phyloP scores from a whole-genome alignment of 2,329 filamentous ascomycete genomes.

The Ampelomyces quisqualis region DNA sequence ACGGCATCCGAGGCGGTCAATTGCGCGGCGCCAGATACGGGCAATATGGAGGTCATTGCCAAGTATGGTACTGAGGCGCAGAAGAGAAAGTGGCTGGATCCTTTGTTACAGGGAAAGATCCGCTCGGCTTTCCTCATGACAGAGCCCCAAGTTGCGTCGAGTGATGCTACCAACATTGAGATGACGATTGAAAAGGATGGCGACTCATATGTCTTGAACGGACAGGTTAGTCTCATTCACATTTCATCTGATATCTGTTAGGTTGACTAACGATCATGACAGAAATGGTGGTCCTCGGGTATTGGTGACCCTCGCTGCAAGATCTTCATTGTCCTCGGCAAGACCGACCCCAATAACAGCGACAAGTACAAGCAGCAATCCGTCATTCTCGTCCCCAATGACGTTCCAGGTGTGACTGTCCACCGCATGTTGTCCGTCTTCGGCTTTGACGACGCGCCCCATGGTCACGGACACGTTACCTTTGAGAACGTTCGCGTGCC shows the following conservation, averaged over 20 bases:
- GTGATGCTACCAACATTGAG: conserved; percentile 90
- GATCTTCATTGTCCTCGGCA: conserved; percentile 96
- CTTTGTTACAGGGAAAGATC: conserved; percentile 80
- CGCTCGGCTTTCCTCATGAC: conserved; percentile 93
- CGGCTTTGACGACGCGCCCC: conserved; percentile 96
- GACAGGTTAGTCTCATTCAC: conserved; percentile 57
- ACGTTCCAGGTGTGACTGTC: conserved; percentile 82
- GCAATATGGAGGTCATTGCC: conserved; percentile 93
- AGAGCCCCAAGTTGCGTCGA: conserved; percentile 83
- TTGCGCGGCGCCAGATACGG: conserved; percentile 87
- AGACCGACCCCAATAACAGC: conserved; percentile 73
- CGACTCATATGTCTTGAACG: conserved; percentile 87
- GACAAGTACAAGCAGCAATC: conserved; percentile 89
- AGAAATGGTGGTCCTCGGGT: conserved; percentile 99
- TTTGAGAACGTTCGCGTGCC: conserved; percentile 92
- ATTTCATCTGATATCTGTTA: no score
- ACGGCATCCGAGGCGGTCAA: conserved; percentile 74
- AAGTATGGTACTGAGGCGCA: conserved; percentile 86
- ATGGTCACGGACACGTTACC: conserved; percentile 89
- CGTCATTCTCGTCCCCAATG: conserved; percentile 81
- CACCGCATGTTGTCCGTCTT: conserved; percentile 92
- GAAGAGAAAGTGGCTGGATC: conserved; percentile 80
- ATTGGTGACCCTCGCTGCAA: conserved; percentile 90
- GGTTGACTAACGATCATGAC: conserved; percentile 52
- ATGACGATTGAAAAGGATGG: conserved; percentile 80